Percentiles rank a stretch among this genome's conserved stretches.
phyloP scores from a whole-genome alignment of 768 basidiomycete species.

The Mycena capillaripes region DNA sequence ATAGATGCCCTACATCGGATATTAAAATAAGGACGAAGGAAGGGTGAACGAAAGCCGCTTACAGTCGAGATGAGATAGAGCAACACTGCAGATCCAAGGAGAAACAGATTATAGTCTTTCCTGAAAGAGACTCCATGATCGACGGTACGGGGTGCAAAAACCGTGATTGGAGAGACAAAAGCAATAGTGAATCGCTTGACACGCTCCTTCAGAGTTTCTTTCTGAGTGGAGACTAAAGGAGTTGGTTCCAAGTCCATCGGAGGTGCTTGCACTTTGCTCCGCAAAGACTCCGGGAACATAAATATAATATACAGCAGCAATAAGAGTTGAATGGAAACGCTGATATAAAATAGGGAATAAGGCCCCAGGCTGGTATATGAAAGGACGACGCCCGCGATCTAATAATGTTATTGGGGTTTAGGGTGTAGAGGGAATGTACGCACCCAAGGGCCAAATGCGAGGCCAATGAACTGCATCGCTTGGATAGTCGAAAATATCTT shows the following conservation, averaged over 20 bases:
- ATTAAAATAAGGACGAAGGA: slow-evolving; percentile 17
- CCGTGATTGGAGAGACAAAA: slow-evolving; percentile 74
- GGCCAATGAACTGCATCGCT: slow-evolving; percentile 83
- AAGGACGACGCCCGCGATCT: slow-evolving; percentile 68
- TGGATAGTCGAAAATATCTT: slow-evolving; percentile 74
- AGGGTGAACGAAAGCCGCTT: slow-evolving; percentile 42
- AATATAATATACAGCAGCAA: slow-evolving; percentile 58
- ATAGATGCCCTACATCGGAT: slow-evolving; percentile 67
- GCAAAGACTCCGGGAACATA: slow-evolving; percentile 70
- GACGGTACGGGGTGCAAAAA: slow-evolving; percentile 74
- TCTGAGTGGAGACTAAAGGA: slow-evolving; percentile 31
- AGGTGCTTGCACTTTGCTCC: slow-evolving; percentile 40
- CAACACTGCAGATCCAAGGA: slow-evolving; percentile 75
- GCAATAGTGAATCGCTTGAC: slow-evolving; percentile 51
- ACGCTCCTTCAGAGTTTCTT: slow-evolving; percentile 14
- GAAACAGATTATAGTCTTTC: slow-evolving; percentile 82
- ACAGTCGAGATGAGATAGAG: slow-evolving; percentile 76
- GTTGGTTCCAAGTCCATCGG: slow-evolving; percentile 49
- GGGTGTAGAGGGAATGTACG: slow-evolving; percentile 44
- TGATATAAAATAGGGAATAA: slow-evolving; percentile 62
- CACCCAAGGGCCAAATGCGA: slow-evolving; percentile 85
- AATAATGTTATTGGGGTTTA: not conserved
- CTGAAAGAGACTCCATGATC: slow-evolving; percentile 51
- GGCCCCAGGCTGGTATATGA: slow-evolving; percentile 69
- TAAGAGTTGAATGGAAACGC: slow-evolving; percentile 52